A percentile compares a stretch with the other conserved stretches of the same genome.
These are phyloP conservation scores for Cladosporium halotolerans DNA, from an alignment of 2,329 filamentous ascomycete genomes.

Conservation along the genomic window DNA sequence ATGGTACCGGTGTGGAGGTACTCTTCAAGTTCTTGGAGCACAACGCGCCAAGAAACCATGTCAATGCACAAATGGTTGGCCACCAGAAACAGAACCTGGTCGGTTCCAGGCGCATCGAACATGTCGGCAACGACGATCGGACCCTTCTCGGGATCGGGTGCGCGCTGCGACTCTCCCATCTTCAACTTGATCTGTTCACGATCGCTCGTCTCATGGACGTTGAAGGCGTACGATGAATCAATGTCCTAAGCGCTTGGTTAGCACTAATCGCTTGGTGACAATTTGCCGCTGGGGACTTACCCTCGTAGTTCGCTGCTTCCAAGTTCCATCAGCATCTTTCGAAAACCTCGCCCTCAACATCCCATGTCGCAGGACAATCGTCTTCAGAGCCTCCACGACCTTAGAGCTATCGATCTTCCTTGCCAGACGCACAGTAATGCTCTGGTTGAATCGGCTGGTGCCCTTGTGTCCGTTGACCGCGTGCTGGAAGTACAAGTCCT, in stretches of 20 bases:
- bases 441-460: constrained; percentile 9
- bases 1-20: constrained; percentile 3
- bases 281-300: background rate
- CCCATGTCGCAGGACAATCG: constrained; percentile 5
- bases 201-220: constrained; percentile 4
- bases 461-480: constrained; percentile 9
- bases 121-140: constrained; percentile 7
- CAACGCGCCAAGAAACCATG: constrained; percentile 8
- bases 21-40: constrained; percentile 6
- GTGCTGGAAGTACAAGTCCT: constrained; percentile 5
- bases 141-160: constrained; percentile 3
- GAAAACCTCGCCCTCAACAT: constrained; percentile 9
- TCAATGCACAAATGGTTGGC: constrained; percentile 9
- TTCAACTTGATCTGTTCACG: constrained; percentile 2
- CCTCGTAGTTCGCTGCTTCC: constrained; percentile 9
- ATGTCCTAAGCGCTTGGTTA: background rate
- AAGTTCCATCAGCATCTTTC: constrained; percentile 2
- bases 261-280: background rate
- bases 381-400: constrained; percentile 2
- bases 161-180: constrained; percentile 6
- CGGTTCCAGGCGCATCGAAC: constrained; percentile 5
- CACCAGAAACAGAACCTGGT: constrained; percentile 7
- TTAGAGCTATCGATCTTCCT: constrained; percentile 6
- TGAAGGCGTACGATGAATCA: background rate
- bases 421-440: constrained; percentile 2